Percentiles rank a stretch among this genome's conserved stretches.
Conservation (phyloP, 2,329 filamentous ascomycete genomes). For the Claviceps sp. region DNA sequence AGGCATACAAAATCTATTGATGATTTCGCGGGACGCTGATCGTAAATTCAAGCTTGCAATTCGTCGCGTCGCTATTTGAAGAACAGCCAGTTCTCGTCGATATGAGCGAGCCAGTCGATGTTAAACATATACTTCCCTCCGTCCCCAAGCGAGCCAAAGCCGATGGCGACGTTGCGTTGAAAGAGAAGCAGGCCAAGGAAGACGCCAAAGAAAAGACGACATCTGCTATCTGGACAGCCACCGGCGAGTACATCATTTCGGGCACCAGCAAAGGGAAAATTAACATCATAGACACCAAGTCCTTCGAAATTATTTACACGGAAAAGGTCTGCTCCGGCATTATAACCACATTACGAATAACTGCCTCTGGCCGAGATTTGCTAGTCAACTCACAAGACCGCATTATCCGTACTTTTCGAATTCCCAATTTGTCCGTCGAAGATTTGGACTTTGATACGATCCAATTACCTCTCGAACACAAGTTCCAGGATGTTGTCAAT, state of each 20-base stretch:
- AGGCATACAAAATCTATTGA: background rate
- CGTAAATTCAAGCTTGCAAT: constrained; percentile 48
- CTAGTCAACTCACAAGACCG: constrained; percentile 90
- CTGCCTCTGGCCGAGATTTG: constrained; percentile 67
- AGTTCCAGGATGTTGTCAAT: constrained; percentile 96
- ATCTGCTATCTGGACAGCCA: constrained; percentile 73
- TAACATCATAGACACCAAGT: constrained; percentile 81
- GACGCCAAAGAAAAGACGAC: constrained; percentile 94
- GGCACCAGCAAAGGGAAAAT: constrained; percentile 94
- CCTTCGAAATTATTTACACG: constrained; percentile 74
- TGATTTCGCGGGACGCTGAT: constrained; percentile 9
- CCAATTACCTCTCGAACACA: constrained; percentile 85
- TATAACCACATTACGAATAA: constrained; percentile 76
- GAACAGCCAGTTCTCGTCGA: constrained; percentile 85
- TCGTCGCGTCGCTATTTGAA: constrained; percentile 87
- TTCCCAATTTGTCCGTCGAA: constrained; percentile 60
- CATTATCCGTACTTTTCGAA: constrained; percentile 81
- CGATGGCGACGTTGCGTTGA: constrained; percentile 54
- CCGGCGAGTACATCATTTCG: constrained; percentile 77
- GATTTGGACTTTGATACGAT: constrained; percentile 74
- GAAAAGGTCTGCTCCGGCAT: constrained; percentile 78
- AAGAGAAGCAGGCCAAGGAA: constrained; percentile 77
- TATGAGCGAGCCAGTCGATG: constrained; percentile 51
- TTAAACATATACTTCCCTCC: constrained; percentile 68
- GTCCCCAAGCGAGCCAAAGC: constrained; percentile 61